Conservation (phyloP, 192 early-diverging fungal genomes). For the Spizellomyces sp. region DNA sequence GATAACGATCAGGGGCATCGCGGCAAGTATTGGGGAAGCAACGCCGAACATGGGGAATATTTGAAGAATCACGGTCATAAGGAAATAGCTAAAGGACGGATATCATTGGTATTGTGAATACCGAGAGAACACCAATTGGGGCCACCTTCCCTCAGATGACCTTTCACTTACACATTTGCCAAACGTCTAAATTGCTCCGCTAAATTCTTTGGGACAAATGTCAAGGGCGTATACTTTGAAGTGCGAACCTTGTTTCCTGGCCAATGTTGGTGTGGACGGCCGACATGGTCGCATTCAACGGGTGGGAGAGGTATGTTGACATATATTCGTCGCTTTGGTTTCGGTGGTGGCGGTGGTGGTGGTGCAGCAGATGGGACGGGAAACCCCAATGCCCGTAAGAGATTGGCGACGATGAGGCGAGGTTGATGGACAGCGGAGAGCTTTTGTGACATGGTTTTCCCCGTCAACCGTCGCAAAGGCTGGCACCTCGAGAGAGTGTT, state of each 20-base stretch:
- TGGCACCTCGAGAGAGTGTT: too few relatives aligned
- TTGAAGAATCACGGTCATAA: slow-evolving; percentile 82
- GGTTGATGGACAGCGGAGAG: too few relatives aligned
- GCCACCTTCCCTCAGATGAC: neutral
- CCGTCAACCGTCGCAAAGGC: too few relatives aligned
- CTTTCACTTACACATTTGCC: slow-evolving; percentile 15
- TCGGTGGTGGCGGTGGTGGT: neutral
- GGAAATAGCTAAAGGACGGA: slow-evolving; percentile 88
- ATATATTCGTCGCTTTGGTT: slow-evolving; percentile 15
- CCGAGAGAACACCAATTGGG: neutral
- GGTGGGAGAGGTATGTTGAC: slow-evolving; percentile 27
- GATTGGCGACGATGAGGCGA: too few relatives aligned
- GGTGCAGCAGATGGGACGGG: too few relatives aligned
- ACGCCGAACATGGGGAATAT: slow-evolving; percentile 67
- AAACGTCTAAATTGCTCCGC: slow-evolving; percentile 95
- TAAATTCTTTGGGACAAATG: slow-evolving; percentile 94
- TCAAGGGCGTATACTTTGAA: slow-evolving; percentile 87
- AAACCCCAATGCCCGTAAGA: too few relatives aligned
- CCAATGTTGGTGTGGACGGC: neutral
- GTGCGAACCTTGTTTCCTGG: slow-evolving; percentile 66
- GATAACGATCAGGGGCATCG: slow-evolving; percentile 61
- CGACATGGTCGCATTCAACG: neutral
- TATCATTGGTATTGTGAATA: neutral
- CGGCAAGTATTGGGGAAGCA: slow-evolving; percentile 49
- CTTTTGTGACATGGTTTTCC: too few relatives aligned